Evolutionary conservation across 2,329 filamentous ascomycete species (phyloP), one percentile per base, ranked within the genome.

Genomic region (Hypomyces perniciosus): DNA sequence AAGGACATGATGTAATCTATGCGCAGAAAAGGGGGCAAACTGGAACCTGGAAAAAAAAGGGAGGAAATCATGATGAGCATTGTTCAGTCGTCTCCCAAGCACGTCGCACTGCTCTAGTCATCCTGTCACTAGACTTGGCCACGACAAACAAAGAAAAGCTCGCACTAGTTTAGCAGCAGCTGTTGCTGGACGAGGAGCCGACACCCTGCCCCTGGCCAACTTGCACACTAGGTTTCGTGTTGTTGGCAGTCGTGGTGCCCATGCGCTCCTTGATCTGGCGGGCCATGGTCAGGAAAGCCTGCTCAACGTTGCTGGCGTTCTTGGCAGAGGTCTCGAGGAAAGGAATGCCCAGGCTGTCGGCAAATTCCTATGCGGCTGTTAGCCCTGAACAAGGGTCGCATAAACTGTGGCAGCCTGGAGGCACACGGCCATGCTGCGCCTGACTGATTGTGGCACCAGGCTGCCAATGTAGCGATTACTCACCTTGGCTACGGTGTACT

Each of bases 231-330:
- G 92, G 92, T 80, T 97, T 99, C 77, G 92, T 95, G 83, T 97
- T 97, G 78, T 91, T 91, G 60, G 87, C 87, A 41, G 88, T 86
- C 57, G 92, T 93, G 62, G 90, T 96, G 65, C 93, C 93, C 92
- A 99, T 99, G 67, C 93, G 88, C 79, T 97, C 92, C 83, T 99
- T 99, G 78, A 99, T 99, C 76, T 99, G 93, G 72, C 93, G 87
- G 64, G 93, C 93, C 93, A 99, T 99, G 72, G 93, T 99, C 76
- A 99, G 76, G 86, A 99, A 99, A 67, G 93, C 92, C 77, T 99
- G 93, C 78, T 99, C 93, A 71, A 99, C 93, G 72, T 99, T 99
- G 76, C 88, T 96, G 61, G 93, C 92, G 76, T 96, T 97, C 88
- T 99, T 99, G 68, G 93, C 93, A 39, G 93, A 99, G 13, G 93